phyloP scores from a whole-genome alignment of 1,284 basidiomycete species.

The Peniophora sp. region DNA sequence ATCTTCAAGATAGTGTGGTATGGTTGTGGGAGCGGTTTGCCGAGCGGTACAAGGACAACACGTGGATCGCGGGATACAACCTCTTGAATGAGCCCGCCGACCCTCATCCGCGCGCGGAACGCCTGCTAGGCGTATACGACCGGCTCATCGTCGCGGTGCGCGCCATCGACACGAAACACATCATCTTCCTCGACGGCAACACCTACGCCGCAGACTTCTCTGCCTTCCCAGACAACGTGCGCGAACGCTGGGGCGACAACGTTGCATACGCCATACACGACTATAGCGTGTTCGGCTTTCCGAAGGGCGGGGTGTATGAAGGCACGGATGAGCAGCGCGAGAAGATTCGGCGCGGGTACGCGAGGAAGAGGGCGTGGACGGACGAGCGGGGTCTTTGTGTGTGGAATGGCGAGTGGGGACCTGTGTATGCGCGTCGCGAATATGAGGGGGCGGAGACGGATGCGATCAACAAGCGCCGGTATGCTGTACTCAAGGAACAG shows the following conservation, averaged over 20 bases:
- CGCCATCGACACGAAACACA: constrained; percentile 56
- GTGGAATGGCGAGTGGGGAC: constrained; percentile 76
- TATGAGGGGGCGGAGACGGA: constrained; percentile 56
- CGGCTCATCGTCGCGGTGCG: constrained; percentile 57
- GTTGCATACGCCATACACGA: constrained; percentile 74
- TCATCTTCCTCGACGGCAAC: constrained; percentile 64
- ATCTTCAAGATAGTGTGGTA: constrained; percentile 67
- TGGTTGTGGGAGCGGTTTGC: constrained; percentile 69
- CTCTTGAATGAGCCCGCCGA: constrained; percentile 74
- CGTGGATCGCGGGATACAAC: constrained; percentile 70
- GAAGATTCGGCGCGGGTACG: constrained; percentile 45
- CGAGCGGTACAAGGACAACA: constrained; percentile 52
- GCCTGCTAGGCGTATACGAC: constrained; percentile 57
- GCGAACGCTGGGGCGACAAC: constrained; percentile 45
- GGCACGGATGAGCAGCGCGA: constrained; percentile 45
- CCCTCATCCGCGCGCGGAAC: constrained; percentile 29
- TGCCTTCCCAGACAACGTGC: constrained; percentile 49
- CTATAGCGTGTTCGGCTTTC: constrained; percentile 67
- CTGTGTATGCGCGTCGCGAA: constrained; percentile 50
- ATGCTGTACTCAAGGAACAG: constrained; percentile 65
- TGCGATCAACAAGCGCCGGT: constrained; percentile 58
- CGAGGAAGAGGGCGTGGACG: constrained; percentile 66
- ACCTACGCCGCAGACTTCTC: constrained; percentile 73
- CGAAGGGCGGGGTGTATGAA: constrained; percentile 48
- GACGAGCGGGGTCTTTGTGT: constrained; percentile 55